phyloP scores from a whole-genome alignment of 352 stramenopile genomes.

The Pythium pyrilobum region DNA sequence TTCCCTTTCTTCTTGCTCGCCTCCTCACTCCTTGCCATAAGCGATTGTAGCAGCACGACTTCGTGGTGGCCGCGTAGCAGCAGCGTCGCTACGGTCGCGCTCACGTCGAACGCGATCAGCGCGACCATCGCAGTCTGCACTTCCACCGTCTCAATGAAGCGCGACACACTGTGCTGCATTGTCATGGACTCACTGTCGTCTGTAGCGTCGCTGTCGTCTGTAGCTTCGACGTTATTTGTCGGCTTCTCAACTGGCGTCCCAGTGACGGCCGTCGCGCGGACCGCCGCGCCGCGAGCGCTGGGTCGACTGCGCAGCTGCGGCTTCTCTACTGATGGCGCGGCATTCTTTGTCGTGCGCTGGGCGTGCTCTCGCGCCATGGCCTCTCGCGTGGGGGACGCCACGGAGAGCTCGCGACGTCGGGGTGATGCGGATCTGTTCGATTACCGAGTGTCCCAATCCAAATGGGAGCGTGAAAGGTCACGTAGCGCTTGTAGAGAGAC shows the following conservation, averaged over 20 bases:
- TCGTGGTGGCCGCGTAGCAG: slow-evolving; percentile 33
- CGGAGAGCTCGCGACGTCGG: no score
- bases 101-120: slow-evolving; percentile 47
- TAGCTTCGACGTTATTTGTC: no score
- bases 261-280: not conserved
- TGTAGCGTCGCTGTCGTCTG: no score
- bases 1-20: not conserved
- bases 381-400: not conserved
- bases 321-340: not conserved
- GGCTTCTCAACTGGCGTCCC: no score
- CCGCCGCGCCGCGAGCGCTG: slow-evolving; percentile 2
- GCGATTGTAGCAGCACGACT: slow-evolving; percentile 7
- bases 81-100: slow-evolving; percentile 28
- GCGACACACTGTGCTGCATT: not conserved
- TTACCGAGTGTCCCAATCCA: no score
- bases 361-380: not conserved
- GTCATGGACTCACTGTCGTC: not conserved
- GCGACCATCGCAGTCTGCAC: slow-evolving; percentile 41
- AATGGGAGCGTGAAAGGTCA: slow-evolving; percentile 7
- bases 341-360: not conserved
- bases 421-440: no score
- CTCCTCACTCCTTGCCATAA: not conserved
- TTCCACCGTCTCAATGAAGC: slow-evolving; percentile 52
- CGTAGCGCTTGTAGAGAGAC: slow-evolving; percentile 1
- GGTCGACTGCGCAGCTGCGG: not conserved